Evolutionary conservation across 2,329 filamentous ascomycete species (phyloP), one percentile per base, ranked within the genome.

Genomic region (Fusarium sp.): DNA sequence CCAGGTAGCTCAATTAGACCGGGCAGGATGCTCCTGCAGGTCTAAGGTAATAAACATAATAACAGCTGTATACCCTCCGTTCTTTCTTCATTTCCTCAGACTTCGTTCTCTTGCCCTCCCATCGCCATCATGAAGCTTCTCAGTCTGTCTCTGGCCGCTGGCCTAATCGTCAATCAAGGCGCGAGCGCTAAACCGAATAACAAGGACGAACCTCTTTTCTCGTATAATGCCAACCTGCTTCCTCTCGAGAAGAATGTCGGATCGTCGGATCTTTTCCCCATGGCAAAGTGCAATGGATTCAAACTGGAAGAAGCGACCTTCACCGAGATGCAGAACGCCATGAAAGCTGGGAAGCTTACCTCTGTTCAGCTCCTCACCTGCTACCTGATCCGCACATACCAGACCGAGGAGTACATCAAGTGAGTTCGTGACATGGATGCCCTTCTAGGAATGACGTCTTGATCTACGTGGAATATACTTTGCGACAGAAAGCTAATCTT

Each of bases 281-380:
- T 92, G 90, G 83, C 82, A 1, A 77, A 76, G 15, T 94, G 91
- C 77, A 79, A 86, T 59, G 85, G 84, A 12, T 84, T 92, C 70
- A 80, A 82, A 49, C 81, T 93, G 18, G 89, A 92, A 78, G 91
- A 93, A 76, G 90, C 90, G 18, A 90, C 87, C 9, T 91, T 93
- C 66, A 89, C 92, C 67, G 80, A 91, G 64, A 85, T 94, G 73
- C 90, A 92, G 73, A 74, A 79, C 7, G 85, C 85, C 30, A 84
- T 93, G 83, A 71, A 71, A 9, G 78, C 78, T n/a, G 86, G 87
- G 7, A 80, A 75, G 13, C 78, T 92, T 62, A 90, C 86, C 1
- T 86, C 85, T 20, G 83, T 86, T 25, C 82, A 91, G 65, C 80
- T 92, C 24, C 82, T 87, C 11, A 74, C 79, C n/a, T 92, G 90